Evolutionary conservation across 306 rosid genomes (phyloP).

Genomic region (Sicyos baderoa): DNA sequence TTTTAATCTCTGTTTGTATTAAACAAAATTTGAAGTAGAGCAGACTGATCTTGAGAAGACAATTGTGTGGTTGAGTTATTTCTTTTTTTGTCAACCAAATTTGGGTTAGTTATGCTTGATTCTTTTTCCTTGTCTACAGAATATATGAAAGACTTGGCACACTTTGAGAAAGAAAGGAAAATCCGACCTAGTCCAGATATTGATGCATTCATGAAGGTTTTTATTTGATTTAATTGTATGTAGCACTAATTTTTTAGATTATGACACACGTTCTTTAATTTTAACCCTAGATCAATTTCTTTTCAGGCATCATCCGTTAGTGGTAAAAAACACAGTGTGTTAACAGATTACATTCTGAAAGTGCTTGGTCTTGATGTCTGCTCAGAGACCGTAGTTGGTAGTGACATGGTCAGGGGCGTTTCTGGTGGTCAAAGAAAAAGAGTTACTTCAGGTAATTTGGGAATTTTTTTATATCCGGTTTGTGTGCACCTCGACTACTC

Average conservation of each 20-base stretch:
- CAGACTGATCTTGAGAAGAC: too few species aligned
- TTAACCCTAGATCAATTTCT: conserved; percentile 20
- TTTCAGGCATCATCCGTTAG: conserved; percentile 76
- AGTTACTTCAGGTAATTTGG: conserved; percentile 71
- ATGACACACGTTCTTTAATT: background rate
- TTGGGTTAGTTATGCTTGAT: background rate
- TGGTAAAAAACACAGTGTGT: conserved; percentile 62
- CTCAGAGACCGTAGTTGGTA: conserved; percentile 77
- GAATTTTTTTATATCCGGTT: too few species aligned
- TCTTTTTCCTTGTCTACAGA: conserved; percentile 24
- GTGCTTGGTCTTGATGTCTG: conserved; percentile 82
- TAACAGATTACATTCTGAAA: conserved; percentile 70
- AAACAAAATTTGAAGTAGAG: too few species aligned
- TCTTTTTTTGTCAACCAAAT: too few species aligned
- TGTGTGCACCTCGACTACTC: too few species aligned
- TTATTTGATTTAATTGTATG: conserved; percentile 8
- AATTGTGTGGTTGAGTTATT: background rate
- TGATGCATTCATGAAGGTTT: conserved; percentile 89
- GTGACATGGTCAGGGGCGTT: conserved; percentile 71
- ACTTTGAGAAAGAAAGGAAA: conserved; percentile 46
- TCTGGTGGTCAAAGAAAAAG: conserved; percentile 93
- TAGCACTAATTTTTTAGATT: too few species aligned
- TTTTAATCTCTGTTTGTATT: too few species aligned
- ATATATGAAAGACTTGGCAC: conserved; percentile 35
- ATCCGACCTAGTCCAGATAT: conserved; percentile 72